Evolutionary conservation across 2,329 filamentous ascomycete genomes (phyloP), one percentile per base, ranked within the genome.

Genomic region (Acephala macrosclerotiorum): DNA sequence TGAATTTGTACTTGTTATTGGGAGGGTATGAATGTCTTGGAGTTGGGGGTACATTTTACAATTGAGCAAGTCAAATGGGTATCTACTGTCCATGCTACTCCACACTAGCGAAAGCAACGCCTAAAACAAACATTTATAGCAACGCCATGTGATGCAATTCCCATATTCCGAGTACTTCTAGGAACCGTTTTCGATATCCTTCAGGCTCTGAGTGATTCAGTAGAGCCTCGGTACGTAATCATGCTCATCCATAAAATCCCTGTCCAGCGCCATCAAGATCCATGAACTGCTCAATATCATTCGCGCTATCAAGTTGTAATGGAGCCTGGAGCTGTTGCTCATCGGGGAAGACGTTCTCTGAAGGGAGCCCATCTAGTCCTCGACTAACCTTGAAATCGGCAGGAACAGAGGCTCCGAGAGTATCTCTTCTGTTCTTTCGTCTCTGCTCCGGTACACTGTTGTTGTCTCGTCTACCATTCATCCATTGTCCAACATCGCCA

Each of bases 381-480:
- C 73, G 71, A 36, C 74, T 75, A 33, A 78, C 71, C 53, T 73
- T 76, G 66, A 76, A 76, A 20, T 74, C 73, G 12, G 38, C 35
- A 1, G 77, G 77, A 2, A 79, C 77, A 11, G 77, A 72, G 58
- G 58, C 60, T 3, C 76, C 77, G 22, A 79, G 67, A 1, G 77
- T 76, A 60, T 76, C 75, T 22, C 70, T 68, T 26, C 77, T 68
- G 42, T 78, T 76, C 62, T 73, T 75, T 55, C 72, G 73, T 55
- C 76, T 65, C 58, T 70, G 66, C 12, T 74, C 73, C 5, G 69
- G 66, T 20, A 71, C 64, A n/a, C 66, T 68, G 45, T 72, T 75
- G 3, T 73, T 74, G 53, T 83, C 81, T 20, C 80, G 79, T 36
- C 82, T 77, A 0, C 78, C 76, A 68, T 84, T 84, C 79, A 84